A percentile compares a stretch with the other conserved stretches of the same genome.
Evolutionary conservation across 208 protist species (phyloP).

Genomic region (Tritrichomonas foetus): DNA sequence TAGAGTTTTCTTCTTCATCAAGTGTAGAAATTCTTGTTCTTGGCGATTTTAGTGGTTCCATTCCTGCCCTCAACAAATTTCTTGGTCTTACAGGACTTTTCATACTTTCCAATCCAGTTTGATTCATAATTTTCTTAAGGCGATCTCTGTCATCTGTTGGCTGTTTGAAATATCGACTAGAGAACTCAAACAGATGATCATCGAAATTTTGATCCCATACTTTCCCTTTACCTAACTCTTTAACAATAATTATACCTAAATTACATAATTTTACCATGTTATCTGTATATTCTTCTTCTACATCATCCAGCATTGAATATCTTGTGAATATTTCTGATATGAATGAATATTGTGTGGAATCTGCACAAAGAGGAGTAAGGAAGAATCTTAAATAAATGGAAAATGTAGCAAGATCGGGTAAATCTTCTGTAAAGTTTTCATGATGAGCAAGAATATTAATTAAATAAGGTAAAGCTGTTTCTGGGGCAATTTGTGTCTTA

Average conservation of each 20-base stretch:
- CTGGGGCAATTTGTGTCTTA: neutral
- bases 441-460: constrained; percentile 9
- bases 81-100: neutral
- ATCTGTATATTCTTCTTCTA: constrained; percentile 16
- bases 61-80: neutral
- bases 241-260: neutral
- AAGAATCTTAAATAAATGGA: neutral
- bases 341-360: neutral
- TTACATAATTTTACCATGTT: neutral
- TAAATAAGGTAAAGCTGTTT: neutral
- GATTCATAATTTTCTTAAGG: neutral
- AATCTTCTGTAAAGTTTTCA: neutral
- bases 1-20: no score
- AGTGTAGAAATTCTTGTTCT: no score
- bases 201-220: neutral
- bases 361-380: neutral
- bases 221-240: neutral
- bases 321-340: no score
- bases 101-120: neutral
- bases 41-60: neutral
- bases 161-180: constrained; percentile 6
- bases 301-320: neutral
- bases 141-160: neutral
- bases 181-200: neutral
- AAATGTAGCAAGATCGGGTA: neutral